Evolutionary conservation across 352 stramenopile species (phyloP), one percentile per base, ranked within the genome.

Genomic region (Globisporangium abappressorium): DNA sequence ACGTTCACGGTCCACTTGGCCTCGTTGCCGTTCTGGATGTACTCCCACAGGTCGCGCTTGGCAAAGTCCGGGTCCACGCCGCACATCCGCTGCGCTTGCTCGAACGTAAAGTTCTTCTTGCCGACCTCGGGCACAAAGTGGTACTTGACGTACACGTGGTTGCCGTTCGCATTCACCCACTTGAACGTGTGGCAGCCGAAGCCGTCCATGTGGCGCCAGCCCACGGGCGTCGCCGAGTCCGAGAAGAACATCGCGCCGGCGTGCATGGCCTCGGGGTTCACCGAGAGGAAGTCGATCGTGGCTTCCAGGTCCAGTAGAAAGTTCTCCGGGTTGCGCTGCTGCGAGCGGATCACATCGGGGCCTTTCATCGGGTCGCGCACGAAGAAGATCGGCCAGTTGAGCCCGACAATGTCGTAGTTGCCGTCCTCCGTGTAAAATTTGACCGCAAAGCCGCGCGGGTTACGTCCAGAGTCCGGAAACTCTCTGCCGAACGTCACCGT

Each of bases 311-410:
- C 79, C 54, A 93, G 89, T 22, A 96, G 66, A 66, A 97, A 85
- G 38, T 87, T 96, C 59, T 75, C 74, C 14, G 92, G 89, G 69
- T 98, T 85, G 38, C 91, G 83, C 75, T 98, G 97, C 72, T 97
- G 91, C 53, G 92, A 96, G 75, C 96, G 92, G 69, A 98, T 97
- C 70, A 97, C 95, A 65, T 84, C 90, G 9, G 92, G 92, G 70
- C 96, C 96, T 30, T 96, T 79, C 34, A 97, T 93, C 6, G 92
- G 83, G 70, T 98, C 92, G 20, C 92, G 82, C 64, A 98, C 92
- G 71, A 98, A 98, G 70, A 98, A 98, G 43, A 98, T 90, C n/a
- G 93, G 93, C 62, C 89, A 97, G 74, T 97, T 97, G 79, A 97
- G 96, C 24, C 90, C 91, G 43, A 98, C 91, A 22, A 98, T 68